Evolutionary conservation across 352 stramenopile species (phyloP), one percentile per base, ranked within the genome.

Genomic region (Phytophthora agathidicida): DNA sequence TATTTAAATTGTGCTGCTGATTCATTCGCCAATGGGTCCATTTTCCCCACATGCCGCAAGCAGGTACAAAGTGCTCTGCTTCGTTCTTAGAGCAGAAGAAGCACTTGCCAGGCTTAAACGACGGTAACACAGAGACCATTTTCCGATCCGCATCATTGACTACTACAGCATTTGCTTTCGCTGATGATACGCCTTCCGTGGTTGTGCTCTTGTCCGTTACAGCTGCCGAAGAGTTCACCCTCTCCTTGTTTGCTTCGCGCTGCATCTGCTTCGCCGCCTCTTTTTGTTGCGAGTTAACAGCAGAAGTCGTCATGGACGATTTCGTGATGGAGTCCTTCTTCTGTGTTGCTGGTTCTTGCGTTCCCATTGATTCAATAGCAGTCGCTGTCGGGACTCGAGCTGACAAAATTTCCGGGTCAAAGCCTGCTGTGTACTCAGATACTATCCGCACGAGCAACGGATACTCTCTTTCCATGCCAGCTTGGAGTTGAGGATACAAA

Each of bases 11-110:
- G 17, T 85, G 68, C 41, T 91, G 80, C 45, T 91, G 80, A 49
- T 83, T 85, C 85, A 94, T 89, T 22, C 83, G 77, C 85, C 85
- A 93, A 49, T 94, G 80, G 2, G 85, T 89, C 83, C 83, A 94
- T 47, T 93, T 93, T 16, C 83, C 83, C 83, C 83, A 94, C 75
- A 93, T 87, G 2, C 81, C 81, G 19, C 85, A 93, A 11, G 81
- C 77, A 14, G 85, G 85, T 0, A 94, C 85, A 36, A 91, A 86
- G 26, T 94, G 85, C 43, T 91, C 81, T 1, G 83, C 80, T 7
- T 88, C 83, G 23, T 91, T 92, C 48, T 94, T 92, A 23, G 79
- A 87, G 57, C 85, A 94, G 51, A 94, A 94, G 48, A 94, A 94
- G 42, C 85, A 94, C 42, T 94, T 94, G 13, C 81, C 83, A 1